A percentile compares a stretch with the other conserved stretches of the same genome.
Evolutionary conservation across 768 basidiomycete genomes (phyloP).

Genomic region (Lyophyllum atratum): DNA sequence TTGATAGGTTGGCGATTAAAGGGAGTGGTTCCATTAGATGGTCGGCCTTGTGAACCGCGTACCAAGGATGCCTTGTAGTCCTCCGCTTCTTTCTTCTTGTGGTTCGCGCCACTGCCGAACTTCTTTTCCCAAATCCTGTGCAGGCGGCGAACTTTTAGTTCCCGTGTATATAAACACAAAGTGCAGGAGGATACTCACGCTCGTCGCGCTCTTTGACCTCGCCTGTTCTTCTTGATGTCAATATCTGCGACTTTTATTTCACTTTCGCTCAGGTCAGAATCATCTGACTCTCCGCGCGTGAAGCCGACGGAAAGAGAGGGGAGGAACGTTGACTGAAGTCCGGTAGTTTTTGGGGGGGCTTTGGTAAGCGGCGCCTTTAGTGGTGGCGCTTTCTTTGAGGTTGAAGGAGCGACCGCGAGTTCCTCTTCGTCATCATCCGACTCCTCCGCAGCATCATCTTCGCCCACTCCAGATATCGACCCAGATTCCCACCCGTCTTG

Average conservation of each 20-base stretch:
- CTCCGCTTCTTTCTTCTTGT: constrained; percentile 68
- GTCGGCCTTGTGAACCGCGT: constrained; percentile 1
- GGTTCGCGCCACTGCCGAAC: constrained; percentile 88
- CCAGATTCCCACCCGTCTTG: constrained; percentile 58
- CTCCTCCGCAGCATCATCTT: constrained; percentile 30
- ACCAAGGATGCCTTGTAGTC: constrained; percentile 5
- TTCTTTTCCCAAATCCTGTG: constrained; percentile 97
- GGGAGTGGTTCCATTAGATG: background rate
- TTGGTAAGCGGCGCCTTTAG: constrained; percentile 26
- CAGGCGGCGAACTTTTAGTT: constrained; percentile 4
- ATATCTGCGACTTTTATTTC: constrained; percentile 57
- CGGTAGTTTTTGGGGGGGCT: constrained; percentile 20
- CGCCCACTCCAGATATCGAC: constrained; percentile 35
- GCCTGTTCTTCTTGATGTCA: constrained; percentile 75
- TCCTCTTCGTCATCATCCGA: constrained; percentile 34
- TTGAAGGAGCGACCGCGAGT: constrained; percentile 23
- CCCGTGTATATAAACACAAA: background rate
- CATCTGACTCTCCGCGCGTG: constrained; percentile 74
- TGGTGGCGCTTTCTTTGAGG: constrained; percentile 17
- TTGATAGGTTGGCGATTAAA: background rate
- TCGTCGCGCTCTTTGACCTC: constrained; percentile 91
- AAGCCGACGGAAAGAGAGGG: constrained; percentile 90
- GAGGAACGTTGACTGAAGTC: constrained; percentile 66
- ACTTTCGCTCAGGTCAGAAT: constrained; percentile 73
- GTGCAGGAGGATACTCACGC: constrained; percentile 63